A percentile compares a stretch with the other conserved stretches of the same genome.
These are phyloP conservation scores for Crithidia sp. DNA, from an alignment of 208 protist species.

Conservation along the genomic window DNA sequence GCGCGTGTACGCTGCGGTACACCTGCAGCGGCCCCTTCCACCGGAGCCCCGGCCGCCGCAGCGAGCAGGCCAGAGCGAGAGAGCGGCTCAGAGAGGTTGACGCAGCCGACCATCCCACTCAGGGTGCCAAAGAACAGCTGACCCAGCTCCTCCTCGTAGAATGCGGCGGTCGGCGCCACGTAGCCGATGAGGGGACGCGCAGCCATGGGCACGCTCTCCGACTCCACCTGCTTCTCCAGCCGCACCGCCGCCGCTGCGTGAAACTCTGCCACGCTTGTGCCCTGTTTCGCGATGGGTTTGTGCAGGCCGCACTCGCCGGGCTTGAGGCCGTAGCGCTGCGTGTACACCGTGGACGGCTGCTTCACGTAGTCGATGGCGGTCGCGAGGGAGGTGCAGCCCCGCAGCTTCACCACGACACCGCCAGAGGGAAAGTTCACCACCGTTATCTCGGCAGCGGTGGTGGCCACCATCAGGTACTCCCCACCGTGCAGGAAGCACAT, in stretches of 20 bases:
- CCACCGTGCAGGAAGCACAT: conserved; percentile 77
- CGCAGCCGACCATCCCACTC: conserved; percentile 67
- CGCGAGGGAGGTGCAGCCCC: conserved; percentile 67
- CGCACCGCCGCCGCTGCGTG: conserved; percentile 42
- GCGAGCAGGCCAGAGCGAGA: conserved; percentile 52
- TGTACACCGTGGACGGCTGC: conserved; percentile 58
- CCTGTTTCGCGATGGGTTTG: conserved; percentile 18
- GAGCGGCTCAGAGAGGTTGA: conserved; percentile 70
- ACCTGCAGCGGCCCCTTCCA: conserved; percentile 46
- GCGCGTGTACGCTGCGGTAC: conserved; percentile 49
- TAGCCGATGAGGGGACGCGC: conserved; percentile 77
- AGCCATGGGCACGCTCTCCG: conserved; percentile 42
- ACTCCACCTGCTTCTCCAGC: conserved; percentile 42
- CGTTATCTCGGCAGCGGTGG: conserved; percentile 84
- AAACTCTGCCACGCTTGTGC: conserved; percentile 3
- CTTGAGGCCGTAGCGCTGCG: conserved; percentile 73
- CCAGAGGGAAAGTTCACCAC: conserved; percentile 70
- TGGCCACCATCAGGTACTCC: conserved; percentile 79
- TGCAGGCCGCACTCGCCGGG: conserved; percentile 78
- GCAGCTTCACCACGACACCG: conserved; percentile 75
- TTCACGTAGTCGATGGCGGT: conserved; percentile 58
- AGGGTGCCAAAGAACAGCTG: conserved; percentile 78
- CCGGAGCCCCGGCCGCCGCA: conserved; percentile 28
- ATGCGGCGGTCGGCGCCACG: conserved; percentile 63
- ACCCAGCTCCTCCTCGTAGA: conserved; percentile 49